These are phyloP conservation scores for Blastocystis sp. DNA, from an alignment of 352 stramenopile genomes.

Conservation along the genomic window DNA sequence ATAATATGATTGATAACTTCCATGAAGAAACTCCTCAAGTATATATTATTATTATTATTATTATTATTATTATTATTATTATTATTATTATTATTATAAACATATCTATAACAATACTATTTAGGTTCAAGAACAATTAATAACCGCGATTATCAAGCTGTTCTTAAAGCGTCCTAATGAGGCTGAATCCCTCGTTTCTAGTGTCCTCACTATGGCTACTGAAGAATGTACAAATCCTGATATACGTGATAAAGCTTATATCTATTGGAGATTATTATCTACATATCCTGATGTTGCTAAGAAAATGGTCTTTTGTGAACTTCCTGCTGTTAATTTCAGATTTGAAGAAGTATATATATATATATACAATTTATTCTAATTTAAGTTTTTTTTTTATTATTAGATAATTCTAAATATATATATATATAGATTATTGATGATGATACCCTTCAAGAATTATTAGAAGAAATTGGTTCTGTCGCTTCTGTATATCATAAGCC, in stretches of 20 bases:
- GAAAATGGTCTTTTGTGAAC: slow-evolving; percentile 84
- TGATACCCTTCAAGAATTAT: slow-evolving; percentile 72
- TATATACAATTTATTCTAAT: slow-evolving; percentile 62
- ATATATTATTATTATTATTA: too few species aligned
- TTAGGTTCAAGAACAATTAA: slow-evolving; percentile 84
- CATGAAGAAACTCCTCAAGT: slow-evolving; percentile 68
- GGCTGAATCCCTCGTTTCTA: slow-evolving; percentile 74
- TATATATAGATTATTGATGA: slow-evolving; percentile 78
- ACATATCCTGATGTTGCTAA: slow-evolving; percentile 88
- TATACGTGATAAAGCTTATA: slow-evolving; percentile 84
- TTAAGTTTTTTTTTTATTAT: too few species aligned
- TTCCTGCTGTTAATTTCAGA: slow-evolving; percentile 71
- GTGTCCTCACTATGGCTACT: slow-evolving; percentile 83
- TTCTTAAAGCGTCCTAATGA: slow-evolving; percentile 77
- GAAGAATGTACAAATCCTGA: slow-evolving; percentile 93
- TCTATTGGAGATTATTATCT: slow-evolving; percentile 92
- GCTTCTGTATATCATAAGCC: slow-evolving; percentile 92
- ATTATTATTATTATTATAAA: too few species aligned
- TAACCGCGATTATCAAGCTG: slow-evolving; percentile 93
- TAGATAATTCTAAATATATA: too few species aligned
- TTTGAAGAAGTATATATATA: slow-evolving; percentile 2
- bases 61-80: too few species aligned
- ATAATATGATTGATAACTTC: slow-evolving; percentile 93
- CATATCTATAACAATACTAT: too few species aligned
- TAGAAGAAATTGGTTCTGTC: slow-evolving; percentile 86